phyloP scores from a whole-genome alignment of 2,329 filamentous ascomycete species.

The Neonectria hederae region DNA sequence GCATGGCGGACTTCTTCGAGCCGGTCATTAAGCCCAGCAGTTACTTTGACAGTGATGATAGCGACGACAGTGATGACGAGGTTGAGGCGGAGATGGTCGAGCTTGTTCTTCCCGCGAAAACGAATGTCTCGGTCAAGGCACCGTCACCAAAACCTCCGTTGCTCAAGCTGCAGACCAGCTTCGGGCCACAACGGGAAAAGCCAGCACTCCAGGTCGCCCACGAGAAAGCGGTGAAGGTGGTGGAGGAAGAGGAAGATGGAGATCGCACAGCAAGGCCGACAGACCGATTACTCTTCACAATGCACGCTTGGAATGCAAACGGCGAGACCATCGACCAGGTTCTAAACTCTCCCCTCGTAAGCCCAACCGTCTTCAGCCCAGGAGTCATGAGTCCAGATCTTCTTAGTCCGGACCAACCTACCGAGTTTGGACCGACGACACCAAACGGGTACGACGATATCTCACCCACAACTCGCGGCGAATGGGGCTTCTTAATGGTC shows the following conservation, averaged over 20 bases:
- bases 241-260: slow-evolving; percentile 48
- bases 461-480: slow-evolving; percentile 68
- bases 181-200: slow-evolving; percentile 35
- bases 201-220: slow-evolving; percentile 7
- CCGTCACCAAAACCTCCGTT: slow-evolving; percentile 40
- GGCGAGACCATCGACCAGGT: slow-evolving; percentile 56
- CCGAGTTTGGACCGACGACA: slow-evolving; percentile 59
- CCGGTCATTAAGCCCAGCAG: slow-evolving; percentile 36
- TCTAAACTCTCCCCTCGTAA: slow-evolving; percentile 44
- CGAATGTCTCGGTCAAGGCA: slow-evolving; percentile 18
- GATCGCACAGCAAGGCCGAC: slow-evolving; percentile 52
- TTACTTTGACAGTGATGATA: slow-evolving; percentile 34
- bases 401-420: slow-evolving; percentile 33
- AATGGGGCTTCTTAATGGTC: slow-evolving; percentile 70
- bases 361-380: slow-evolving; percentile 35
- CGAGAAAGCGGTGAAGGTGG: slow-evolving; percentile 34
- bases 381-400: slow-evolving; percentile 28
- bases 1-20: slow-evolving; percentile 41
- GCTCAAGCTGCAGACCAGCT: slow-evolving; percentile 58
- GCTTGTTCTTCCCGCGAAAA: slow-evolving; percentile 34
- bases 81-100: slow-evolving; percentile 38
- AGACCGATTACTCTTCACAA: slow-evolving; percentile 41
- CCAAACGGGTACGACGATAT: slow-evolving; percentile 70
- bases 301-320: slow-evolving; percentile 43
- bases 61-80: slow-evolving; percentile 30